Evolutionary conservation across 257 asterid species (phyloP), one percentile per base, ranked within the genome.

Genomic region (Lycium ferocissimum): DNA sequence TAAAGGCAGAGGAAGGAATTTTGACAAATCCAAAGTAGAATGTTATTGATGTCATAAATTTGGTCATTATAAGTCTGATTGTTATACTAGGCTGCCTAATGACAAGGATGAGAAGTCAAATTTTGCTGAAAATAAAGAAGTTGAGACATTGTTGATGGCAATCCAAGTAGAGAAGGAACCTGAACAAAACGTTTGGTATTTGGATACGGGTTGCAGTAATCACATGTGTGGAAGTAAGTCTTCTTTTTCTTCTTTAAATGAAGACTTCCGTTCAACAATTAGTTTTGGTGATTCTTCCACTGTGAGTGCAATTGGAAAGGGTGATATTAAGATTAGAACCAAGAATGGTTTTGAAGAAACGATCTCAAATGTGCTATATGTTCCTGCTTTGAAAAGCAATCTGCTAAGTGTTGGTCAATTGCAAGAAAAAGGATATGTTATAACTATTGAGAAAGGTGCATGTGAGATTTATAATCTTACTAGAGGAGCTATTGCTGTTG

Each of bases 191-290:
- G 33, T n/a, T 6, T 66, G 47, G 85, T 59, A 63, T 8, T 14
- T 82, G 0, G 67, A 82, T 15, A 5, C 18, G 0, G 54, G 85
- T 0, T 65, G 79, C 3, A 49, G 9, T 57, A 66, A 82, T 14
- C 79, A 82, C 5, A 82, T 82, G 79, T 18, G 66, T 66, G 54
- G 79, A 22, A 47, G 58, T 33, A 82, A 82, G 47, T 40, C 13
- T 17, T 11, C 3, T 2, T 81, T 81, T 40, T 61, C 84, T 8
- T 10, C 11, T 2, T 43, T 81, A 45, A 40, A 81, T 18, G 49
- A 82, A 40, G 4, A 0, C 4, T 61, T 58, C 3, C 18, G 1
- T 38, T 35, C 58, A 1, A 62, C 0, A 17, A 15, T 82, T 5
- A 38, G 13, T 0, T 62, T 82, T 82, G 80, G 79, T 3, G 38